Percentiles rank a stretch among this genome's conserved stretches.
Conservation (phyloP, 2,329 filamentous ascomycete species). For the Pseudogymnoascus sp. region DNA sequence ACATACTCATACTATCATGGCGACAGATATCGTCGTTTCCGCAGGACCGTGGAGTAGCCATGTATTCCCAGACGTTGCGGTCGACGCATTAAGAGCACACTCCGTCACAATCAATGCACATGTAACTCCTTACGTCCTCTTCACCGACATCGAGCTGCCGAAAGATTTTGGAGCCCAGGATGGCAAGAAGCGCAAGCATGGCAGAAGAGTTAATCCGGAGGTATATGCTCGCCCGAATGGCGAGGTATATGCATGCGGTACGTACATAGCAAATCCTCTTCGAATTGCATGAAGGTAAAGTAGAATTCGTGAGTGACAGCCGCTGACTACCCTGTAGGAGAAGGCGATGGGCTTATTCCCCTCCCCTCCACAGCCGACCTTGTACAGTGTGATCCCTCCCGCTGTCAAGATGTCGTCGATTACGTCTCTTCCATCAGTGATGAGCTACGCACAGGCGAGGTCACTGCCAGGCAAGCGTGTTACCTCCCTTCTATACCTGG, state of each 20-base stretch:
- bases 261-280: slow-evolving; percentile 14
- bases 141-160: slow-evolving; percentile 73
- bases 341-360: slow-evolving; percentile 65
- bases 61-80: slow-evolving; percentile 44
- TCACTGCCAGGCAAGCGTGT: slow-evolving; percentile 75
- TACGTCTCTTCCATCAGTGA: slow-evolving; percentile 60
- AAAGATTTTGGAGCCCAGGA: slow-evolving; percentile 29
- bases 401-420: slow-evolving; percentile 76
- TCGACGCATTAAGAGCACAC: slow-evolving; percentile 50
- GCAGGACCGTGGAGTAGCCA: slow-evolving; percentile 52
- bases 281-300: background rate
- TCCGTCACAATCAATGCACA: slow-evolving; percentile 53
- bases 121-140: slow-evolving; percentile 65
- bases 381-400: slow-evolving; percentile 62
- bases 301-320: background rate
- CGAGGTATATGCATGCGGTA: slow-evolving; percentile 78
- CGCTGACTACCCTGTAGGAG: slow-evolving; percentile 34
- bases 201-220: slow-evolving; percentile 64
- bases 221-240: slow-evolving; percentile 82
- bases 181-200: slow-evolving; percentile 44
- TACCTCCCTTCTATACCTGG: slow-evolving; percentile 59
- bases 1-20: slow-evolving; percentile 37
- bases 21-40: slow-evolving; percentile 30
- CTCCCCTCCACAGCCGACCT: slow-evolving; percentile 66
- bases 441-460: slow-evolving; percentile 53